phyloP scores from a whole-genome alignment of 2,329 filamentous ascomycete species.

The Paraconiothyrium brasiliense region DNA sequence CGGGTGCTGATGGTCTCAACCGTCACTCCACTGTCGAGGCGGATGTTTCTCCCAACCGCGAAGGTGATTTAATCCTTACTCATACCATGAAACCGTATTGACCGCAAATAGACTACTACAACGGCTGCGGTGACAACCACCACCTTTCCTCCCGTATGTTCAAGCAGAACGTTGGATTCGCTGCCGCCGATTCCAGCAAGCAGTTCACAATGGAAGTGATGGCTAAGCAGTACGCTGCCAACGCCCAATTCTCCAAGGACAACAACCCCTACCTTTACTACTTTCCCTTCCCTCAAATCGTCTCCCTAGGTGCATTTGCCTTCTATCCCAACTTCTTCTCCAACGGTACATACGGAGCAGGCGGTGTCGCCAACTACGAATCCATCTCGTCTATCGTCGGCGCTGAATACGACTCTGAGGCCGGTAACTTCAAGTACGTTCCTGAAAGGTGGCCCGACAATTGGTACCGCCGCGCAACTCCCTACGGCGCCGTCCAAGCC shows the following conservation, averaged over 20 bases:
- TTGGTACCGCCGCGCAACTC: conserved; percentile 59
- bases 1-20: conserved; percentile 32
- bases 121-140: conserved; percentile 52
- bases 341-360: conserved; percentile 48
- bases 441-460: conserved; percentile 63
- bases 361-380: conserved; percentile 45
- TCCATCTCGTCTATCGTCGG: conserved; percentile 58
- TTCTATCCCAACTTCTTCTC: conserved; percentile 42
- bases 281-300: conserved; percentile 54
- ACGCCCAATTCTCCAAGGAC: conserved; percentile 54
- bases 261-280: conserved; percentile 56
- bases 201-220: conserved; percentile 41
- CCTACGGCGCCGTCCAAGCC: conserved; percentile 56
- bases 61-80: conserved; percentile 47
- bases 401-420: conserved; percentile 53
- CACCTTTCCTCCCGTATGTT: conserved; percentile 45
- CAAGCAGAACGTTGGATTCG: conserved; percentile 26
- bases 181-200: conserved; percentile 29
- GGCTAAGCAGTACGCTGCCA: conserved; percentile 36
- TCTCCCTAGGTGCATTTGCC: conserved; percentile 56
- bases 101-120: conserved; percentile 42
- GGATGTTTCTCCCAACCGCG: conserved; percentile 36
- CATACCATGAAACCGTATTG: conserved; percentile 34
- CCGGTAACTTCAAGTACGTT: conserved; percentile 58
- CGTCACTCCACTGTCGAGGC: conserved; percentile 57